Percentiles rank a stretch among this genome's conserved stretches.
phyloP scores from a whole-genome alignment of 495 filamentous ascomycete species.

The Neurospora sp. region DNA sequence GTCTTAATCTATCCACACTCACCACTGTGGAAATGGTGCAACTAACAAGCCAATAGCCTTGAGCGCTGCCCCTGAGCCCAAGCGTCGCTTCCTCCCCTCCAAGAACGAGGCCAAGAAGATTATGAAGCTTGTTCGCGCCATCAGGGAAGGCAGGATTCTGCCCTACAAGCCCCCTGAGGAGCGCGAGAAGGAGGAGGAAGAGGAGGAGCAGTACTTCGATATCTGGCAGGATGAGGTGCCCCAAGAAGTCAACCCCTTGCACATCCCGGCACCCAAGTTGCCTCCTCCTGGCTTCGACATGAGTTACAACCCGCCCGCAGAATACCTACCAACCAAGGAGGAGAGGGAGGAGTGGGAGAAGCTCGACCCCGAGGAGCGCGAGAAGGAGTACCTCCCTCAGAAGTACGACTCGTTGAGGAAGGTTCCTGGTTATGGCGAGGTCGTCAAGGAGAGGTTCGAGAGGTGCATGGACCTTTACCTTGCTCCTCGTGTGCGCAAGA shows the following conservation, averaged over 20 bases:
- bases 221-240: constrained; percentile 89
- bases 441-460: constrained; percentile 94
- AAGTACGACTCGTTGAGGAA: constrained; percentile 75
- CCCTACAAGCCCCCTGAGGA: constrained; percentile 79
- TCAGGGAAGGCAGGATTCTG: constrained; percentile 85
- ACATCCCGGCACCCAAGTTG: constrained; percentile 91
- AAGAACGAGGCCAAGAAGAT: constrained; percentile 94
- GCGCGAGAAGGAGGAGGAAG: constrained; percentile 57
- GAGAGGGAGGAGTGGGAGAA: constrained; percentile 88
- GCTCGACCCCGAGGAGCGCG: constrained; percentile 78
- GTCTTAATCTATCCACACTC: background rate
- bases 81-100: constrained; percentile 91
- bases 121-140: constrained; percentile 96
- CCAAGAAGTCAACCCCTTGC: constrained; percentile 79
- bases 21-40: background rate
- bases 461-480: constrained; percentile 91
- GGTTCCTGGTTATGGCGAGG: constrained; percentile 84
- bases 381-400: constrained; percentile 77
- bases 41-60: constrained; percentile 37
- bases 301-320: constrained; percentile 91
- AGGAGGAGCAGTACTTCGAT: constrained; percentile 66
- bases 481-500: constrained; percentile 82
- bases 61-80: constrained; percentile 89
- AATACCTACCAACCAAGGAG: constrained; percentile 78
- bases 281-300: constrained; percentile 90